Evolutionary conservation across 2,329 filamentous ascomycete species (phyloP).

Genomic region (Raffaelea ambrosiae): DNA sequence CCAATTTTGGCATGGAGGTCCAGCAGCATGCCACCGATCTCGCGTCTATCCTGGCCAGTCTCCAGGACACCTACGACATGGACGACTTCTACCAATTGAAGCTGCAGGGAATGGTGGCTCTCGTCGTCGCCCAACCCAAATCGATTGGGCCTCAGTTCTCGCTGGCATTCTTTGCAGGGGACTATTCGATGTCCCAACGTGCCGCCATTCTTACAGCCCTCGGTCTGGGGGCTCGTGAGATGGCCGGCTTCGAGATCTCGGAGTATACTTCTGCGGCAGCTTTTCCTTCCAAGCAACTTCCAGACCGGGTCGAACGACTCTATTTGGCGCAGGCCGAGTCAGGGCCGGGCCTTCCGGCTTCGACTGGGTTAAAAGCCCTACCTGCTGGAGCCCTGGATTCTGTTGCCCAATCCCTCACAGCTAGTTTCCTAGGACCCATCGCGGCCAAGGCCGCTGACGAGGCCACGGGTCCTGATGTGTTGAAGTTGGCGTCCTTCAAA

Average conservation of each 20-base stretch:
- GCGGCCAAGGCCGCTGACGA: constrained; percentile 75
- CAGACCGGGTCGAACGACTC: constrained; percentile 61
- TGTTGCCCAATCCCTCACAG: constrained; percentile 60
- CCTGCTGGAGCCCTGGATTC: constrained; percentile 54
- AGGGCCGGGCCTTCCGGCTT: constrained; percentile 7
- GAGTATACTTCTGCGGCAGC: constrained; percentile 38
- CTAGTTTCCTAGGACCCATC: constrained; percentile 69
- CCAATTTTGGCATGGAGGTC: constrained; percentile 81
- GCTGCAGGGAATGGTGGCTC: constrained; percentile 72
- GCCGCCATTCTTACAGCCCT: constrained; percentile 74
- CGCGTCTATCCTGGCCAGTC: constrained; percentile 63
- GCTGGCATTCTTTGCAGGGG: constrained; percentile 79
- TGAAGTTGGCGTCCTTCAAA: constrained; percentile 87
- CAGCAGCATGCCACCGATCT: constrained; percentile 76
- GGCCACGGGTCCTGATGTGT: constrained; percentile 66
- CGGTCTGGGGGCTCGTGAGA: constrained; percentile 72
- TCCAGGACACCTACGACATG: constrained; percentile 80
- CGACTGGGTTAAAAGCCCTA: constrained; percentile 34
- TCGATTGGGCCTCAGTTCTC: constrained; percentile 79
- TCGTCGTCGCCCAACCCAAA: constrained; percentile 67
- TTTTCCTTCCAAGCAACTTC: constrained; percentile 78
- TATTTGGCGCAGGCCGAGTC: constrained; percentile 39
- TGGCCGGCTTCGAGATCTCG: constrained; percentile 65
- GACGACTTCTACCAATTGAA: constrained; percentile 67
- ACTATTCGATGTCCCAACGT: constrained; percentile 81